Conservation (phyloP, 2,329 filamentous ascomycete species). For the Pseudophaeomoniella oleicola region DNA sequence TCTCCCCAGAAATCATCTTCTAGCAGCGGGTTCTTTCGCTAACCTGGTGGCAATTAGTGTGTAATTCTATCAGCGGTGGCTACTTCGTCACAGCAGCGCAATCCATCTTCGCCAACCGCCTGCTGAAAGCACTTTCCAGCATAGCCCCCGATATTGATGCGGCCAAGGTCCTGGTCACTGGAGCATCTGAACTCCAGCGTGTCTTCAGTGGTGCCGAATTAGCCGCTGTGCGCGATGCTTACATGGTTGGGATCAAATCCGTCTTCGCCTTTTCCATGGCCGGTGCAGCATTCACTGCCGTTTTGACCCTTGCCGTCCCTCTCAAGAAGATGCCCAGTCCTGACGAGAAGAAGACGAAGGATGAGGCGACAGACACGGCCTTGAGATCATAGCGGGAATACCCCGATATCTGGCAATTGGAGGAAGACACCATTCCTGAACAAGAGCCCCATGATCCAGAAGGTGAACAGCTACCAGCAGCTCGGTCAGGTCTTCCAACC, state of each 20-base stretch:
- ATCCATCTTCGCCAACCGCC: slow-evolving; percentile 9
- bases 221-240: slow-evolving; percentile 4
- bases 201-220: slow-evolving; percentile 5
- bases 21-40: slow-evolving; percentile 1
- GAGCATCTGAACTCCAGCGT: slow-evolving; percentile 2
- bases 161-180: slow-evolving; percentile 3
- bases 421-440: no score
- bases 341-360: background rate
- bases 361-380: no score
- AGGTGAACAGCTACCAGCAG: no score
- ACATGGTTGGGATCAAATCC: slow-evolving; percentile 8
- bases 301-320: slow-evolving; percentile 9
- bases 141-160: slow-evolving; percentile 6
- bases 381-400: no score
- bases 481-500: no score
- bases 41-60: slow-evolving; percentile 4
- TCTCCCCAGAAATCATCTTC: slow-evolving; percentile 1
- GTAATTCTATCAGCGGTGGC: slow-evolving; percentile 11
- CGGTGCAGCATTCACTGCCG: slow-evolving; percentile 5
- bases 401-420: no score
- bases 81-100: slow-evolving; percentile 11
- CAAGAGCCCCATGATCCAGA: no score
- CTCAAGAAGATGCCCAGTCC: no score
- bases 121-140: slow-evolving; percentile 5
- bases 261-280: slow-evolving; percentile 7